Conservation (phyloP, 768 basidiomycete species). For the Sutorius australiensis region DNA sequence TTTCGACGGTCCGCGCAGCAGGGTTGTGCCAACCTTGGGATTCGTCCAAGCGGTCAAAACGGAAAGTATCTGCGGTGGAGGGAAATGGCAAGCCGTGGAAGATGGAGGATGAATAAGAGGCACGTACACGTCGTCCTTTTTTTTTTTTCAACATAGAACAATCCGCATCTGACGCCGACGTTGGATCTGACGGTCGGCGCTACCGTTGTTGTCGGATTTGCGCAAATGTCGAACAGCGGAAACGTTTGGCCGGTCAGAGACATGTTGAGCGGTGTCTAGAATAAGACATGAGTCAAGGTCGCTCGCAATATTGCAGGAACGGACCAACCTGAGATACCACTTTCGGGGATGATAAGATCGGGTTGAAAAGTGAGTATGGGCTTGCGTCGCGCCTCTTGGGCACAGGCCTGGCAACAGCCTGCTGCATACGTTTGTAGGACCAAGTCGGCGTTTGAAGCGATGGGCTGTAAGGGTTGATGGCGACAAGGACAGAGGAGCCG, state of each 20-base stretch:
- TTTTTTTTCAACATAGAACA: conserved; percentile 97
- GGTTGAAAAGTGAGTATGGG: no score
- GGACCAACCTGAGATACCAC: conserved; percentile 19
- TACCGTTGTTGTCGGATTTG: conserved; percentile 98
- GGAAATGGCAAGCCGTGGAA: neutral
- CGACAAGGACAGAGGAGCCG: no score
- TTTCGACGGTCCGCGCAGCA: conserved; percentile 96
- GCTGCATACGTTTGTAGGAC: no score
- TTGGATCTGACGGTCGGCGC: conserved; percentile 93
- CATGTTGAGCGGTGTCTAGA: conserved; percentile 88
- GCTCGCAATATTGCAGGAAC: neutral
- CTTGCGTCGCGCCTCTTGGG: no score
- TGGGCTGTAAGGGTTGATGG: no score
- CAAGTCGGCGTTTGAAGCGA: no score
- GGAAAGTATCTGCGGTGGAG: conserved; percentile 74
- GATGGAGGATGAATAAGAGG: neutral
- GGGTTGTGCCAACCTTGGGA: conserved; percentile 97
- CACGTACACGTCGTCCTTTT: conserved; percentile 88
- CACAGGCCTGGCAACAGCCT: no score
- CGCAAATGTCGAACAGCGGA: conserved; percentile 96
- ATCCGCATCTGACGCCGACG: conserved; percentile 88
- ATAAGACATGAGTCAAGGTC: neutral
- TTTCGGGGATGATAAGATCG: no score
- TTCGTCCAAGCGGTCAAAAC: conserved; percentile 89
- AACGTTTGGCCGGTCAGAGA: conserved; percentile 81